Evolutionary conservation across 108 stramenopile genomes (phyloP).

Genomic region (Cyclotella distinguenda): DNA sequence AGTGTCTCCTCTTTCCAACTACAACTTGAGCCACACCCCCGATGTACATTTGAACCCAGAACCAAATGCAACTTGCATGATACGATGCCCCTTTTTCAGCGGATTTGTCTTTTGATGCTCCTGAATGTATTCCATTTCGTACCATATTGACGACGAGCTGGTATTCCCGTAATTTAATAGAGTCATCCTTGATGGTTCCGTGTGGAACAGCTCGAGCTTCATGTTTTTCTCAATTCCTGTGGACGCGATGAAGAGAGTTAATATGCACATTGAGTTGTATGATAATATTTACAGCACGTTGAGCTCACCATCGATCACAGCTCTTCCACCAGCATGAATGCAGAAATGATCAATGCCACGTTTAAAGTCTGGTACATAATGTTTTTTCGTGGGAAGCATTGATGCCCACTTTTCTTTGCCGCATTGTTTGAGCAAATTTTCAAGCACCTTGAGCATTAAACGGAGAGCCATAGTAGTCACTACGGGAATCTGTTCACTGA

Average conservation of each 20-base stretch:
- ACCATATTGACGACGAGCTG: conserved; percentile 96
- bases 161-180: conserved; percentile 97
- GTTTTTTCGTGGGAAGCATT: conserved; percentile 62
- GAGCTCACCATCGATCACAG: conserved; percentile 92
- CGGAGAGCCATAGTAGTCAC: conserved; percentile 59
- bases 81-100: conserved; percentile 84
- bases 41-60: conserved; percentile 98
- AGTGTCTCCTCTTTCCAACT: conserved; percentile 1
- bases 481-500: conserved; percentile 91
- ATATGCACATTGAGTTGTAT: neutral
- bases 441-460: conserved; percentile 54
- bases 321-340: conserved; percentile 97
- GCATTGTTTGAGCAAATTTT: conserved; percentile 43
- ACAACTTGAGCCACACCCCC: conserved; percentile 95
- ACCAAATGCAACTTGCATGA: conserved; percentile 97
- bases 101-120: conserved; percentile 89
- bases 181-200: conserved; percentile 90
- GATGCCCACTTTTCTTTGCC: conserved; percentile 52
- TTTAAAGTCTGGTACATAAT: conserved; percentile 98
- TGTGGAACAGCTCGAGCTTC: conserved; percentile 88
- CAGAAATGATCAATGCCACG: conserved; percentile 97
- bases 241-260: neutral
- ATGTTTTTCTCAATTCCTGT: conserved; percentile 97
- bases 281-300: too few species aligned
- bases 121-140: conserved; percentile 95